Evolutionary conservation across 129 eudicot species (phyloP).

Genomic region (Saposhnikovia divaricata): DNA sequence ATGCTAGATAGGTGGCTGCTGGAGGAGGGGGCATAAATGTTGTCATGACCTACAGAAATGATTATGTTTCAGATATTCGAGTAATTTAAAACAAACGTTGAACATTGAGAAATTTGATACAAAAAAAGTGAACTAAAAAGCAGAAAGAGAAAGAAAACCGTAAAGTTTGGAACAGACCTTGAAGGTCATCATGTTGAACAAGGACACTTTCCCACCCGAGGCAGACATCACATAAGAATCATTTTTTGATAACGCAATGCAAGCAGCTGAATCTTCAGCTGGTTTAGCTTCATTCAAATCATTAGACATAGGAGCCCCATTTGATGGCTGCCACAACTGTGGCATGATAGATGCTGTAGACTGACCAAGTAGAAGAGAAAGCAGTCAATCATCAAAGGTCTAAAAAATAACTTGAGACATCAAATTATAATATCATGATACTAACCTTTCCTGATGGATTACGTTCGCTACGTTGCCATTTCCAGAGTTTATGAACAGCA

Average conservation of each 20-base stretch:
- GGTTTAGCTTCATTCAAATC: conserved; percentile 52
- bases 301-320: conserved; percentile 65
- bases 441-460: conserved; percentile 73
- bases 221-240: conserved; percentile 94
- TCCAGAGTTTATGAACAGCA: conserved; percentile 82
- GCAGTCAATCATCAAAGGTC: conserved; percentile 20
- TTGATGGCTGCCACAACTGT: conserved; percentile 74
- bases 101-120: conserved; percentile 8
- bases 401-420: background rate
- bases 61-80: conserved; percentile 8
- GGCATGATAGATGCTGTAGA: conserved; percentile 58
- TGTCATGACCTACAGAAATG: conserved; percentile 59
- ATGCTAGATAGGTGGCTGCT: conserved; percentile 72
- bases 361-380: conserved; percentile 27
- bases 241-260: conserved; percentile 78
- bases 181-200: conserved; percentile 91
- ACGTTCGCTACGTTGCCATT: conserved; percentile 80
- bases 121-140: background rate
- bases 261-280: conserved; percentile 64
- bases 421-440: conserved; percentile 5
- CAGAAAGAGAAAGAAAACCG: background rate
- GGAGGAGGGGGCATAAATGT: conserved; percentile 90
- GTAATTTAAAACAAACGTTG: background rate
- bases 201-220: conserved; percentile 80
- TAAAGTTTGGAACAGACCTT: conserved; percentile 37